phyloP scores from a whole-genome alignment of 2,329 filamentous ascomycete genomes.

The Daldinia eschscholtzii region DNA sequence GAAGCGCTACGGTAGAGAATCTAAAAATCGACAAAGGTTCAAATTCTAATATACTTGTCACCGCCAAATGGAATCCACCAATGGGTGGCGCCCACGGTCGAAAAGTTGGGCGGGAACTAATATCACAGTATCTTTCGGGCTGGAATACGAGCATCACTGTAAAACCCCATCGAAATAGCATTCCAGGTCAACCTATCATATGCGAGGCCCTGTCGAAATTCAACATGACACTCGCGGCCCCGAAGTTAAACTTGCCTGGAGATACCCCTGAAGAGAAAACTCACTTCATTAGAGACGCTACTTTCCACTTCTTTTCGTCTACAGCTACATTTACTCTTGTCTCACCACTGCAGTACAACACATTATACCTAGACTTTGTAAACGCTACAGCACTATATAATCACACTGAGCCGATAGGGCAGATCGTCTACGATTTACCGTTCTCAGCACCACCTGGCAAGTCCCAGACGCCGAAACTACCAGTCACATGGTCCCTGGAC shows the following conservation, averaged over 20 bases:
- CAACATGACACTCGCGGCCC: constrained; percentile 77
- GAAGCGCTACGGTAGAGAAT: constrained; percentile 77
- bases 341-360: constrained; percentile 81
- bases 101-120: constrained; percentile 74
- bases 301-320: constrained; percentile 87
- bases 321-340: constrained; percentile 86
- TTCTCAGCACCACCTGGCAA: constrained; percentile 83
- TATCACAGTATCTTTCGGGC: constrained; percentile 90
- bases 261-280: constrained; percentile 61
- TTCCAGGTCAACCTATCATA: constrained; percentile 79
- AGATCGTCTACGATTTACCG: constrained; percentile 78
- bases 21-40: constrained; percentile 74
- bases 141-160: constrained; percentile 85
- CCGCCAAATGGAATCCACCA: constrained; percentile 80
- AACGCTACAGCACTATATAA: constrained; percentile 91
- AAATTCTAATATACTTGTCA: constrained; percentile 77
- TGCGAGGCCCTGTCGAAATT: constrained; percentile 80
- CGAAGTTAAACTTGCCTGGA: constrained; percentile 72
- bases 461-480: constrained; percentile 79
- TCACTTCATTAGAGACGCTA: constrained; percentile 87
- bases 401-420: constrained; percentile 80
- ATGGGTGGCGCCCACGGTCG: constrained; percentile 73
- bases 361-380: constrained; percentile 80
- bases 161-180: constrained; percentile 75
- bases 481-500: constrained; percentile 82